Percentiles rank a stretch among this genome's conserved stretches.
phyloP scores from a whole-genome alignment of 2,329 filamentous ascomycete genomes.

The Blastomyces percursus region DNA sequence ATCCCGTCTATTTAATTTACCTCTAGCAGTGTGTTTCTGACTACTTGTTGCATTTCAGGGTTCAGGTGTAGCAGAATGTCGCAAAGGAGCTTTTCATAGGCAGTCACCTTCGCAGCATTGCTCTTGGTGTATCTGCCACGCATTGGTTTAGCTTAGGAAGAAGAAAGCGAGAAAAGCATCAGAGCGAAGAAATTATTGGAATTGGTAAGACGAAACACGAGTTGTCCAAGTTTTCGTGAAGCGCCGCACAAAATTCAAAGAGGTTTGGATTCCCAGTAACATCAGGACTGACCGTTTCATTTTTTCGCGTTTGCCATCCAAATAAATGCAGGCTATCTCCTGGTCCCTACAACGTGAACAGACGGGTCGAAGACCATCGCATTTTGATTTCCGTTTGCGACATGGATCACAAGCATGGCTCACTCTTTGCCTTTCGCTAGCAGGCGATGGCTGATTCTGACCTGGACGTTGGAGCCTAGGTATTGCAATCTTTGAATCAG shows the following conservation, averaged over 20 bases:
- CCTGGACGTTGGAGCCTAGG: conserved; percentile 13
- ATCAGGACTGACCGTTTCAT: conserved; percentile 16
- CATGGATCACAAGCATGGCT: conserved; percentile 26
- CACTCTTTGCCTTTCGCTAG: conserved; percentile 14
- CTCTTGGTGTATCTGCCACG: conserved; percentile 11
- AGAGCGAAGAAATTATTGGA: background rate
- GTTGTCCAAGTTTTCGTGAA: background rate
- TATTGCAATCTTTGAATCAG: conserved; percentile 15
- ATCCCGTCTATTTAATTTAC: conserved; percentile 5
- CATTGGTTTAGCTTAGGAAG: conserved; percentile 1
- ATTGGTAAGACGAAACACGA: background rate
- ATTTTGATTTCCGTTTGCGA: conserved; percentile 29
- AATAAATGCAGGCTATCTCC: conserved; percentile 23
- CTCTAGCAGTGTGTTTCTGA: conserved; percentile 13
- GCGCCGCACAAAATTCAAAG: background rate
- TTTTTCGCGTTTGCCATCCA: conserved; percentile 27
- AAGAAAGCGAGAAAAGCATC: background rate
- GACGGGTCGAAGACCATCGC: conserved; percentile 24
- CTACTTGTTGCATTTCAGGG: conserved; percentile 11
- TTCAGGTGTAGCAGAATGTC: conserved; percentile 12
- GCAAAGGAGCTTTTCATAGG: conserved; percentile 14
- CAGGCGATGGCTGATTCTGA: conserved; percentile 5
- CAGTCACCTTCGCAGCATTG: conserved; percentile 14
- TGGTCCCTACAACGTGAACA: conserved; percentile 26
- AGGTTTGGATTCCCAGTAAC: conserved; percentile 3